Base-by-base conservation (phyloP, 805 yeast species). In the Dipodascopsis tothii region DNA sequence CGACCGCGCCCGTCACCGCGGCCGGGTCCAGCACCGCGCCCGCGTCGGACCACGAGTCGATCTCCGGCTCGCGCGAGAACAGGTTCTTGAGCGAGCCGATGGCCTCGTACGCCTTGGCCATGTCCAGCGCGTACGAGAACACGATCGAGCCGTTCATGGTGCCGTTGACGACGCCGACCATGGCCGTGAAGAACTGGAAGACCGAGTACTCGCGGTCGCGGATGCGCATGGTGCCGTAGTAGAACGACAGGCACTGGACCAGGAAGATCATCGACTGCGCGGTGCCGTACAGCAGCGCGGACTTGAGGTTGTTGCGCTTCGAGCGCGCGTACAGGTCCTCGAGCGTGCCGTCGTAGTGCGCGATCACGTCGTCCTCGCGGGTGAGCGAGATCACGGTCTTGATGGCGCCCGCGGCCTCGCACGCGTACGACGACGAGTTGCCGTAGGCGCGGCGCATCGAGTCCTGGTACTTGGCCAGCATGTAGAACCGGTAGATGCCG, bases 1-100 rank as follows among this genome's bases (percentile, higher is more conserved):
- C 62, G 14, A 85, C 70, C 14, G 66, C 61, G 17, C 86, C 87
- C 14, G 55, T 40, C 33, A 68, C 64, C 0, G 34, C 37, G n/a
- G 34, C 48, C 14, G 21, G 4, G 17, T 54, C 52, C 52, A 4
- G 48, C 42, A 6, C 64, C 25, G 5, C 16, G 3, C 69, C 69
- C n/a, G 50, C 53, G 5, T 28, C 21, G 14, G 54, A 41, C 58
- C 59, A 56, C 9, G 56, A 43, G 39, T 66, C 69, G 36, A 65
- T 62, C 18, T 45, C 39, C 3, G 71, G 70, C 23, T 39, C 32
- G 16, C 58, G 55, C 7, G 54, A 56, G 33, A 65, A 45, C 35
- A 67, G 32, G 14, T 59, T 50, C 39, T 54, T 48, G 14, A 67
- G 53, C 39, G 57, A 62, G n/a, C 44, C 46, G 3, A 67, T 60